A percentile compares a stretch with the other conserved stretches of the same genome.
Evolutionary conservation across 768 basidiomycete species (phyloP).

Genomic region (Podaxis carcinomalis): DNA sequence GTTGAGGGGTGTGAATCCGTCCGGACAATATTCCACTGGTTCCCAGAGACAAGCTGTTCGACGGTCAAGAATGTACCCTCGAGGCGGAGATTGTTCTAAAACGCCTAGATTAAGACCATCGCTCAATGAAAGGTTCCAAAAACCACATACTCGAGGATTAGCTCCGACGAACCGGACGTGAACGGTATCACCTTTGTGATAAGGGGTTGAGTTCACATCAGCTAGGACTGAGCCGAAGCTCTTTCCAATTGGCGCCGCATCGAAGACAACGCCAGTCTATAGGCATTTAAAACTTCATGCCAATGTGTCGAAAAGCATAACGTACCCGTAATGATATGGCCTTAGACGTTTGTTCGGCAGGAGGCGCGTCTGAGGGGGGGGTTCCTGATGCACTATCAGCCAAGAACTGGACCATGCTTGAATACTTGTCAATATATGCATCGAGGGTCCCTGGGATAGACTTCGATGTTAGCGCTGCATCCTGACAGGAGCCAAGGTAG

Average conservation of each 20-base stretch:
- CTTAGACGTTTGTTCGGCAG: slow-evolving; percentile 56
- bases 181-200: slow-evolving; percentile 56
- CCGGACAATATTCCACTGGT: slow-evolving; percentile 51
- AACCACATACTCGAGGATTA: slow-evolving; percentile 60
- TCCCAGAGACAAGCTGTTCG: slow-evolving; percentile 42
- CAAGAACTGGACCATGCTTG: slow-evolving; percentile 59
- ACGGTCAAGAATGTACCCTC: slow-evolving; percentile 71
- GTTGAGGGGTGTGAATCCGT: slow-evolving; percentile 82
- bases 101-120: not conserved
- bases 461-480: not conserved
- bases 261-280: slow-evolving; percentile 61
- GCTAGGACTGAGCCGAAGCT: slow-evolving; percentile 58
- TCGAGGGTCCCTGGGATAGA: slow-evolving; percentile 59
- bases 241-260: slow-evolving; percentile 50
- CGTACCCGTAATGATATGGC: slow-evolving; percentile 65
- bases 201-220: slow-evolving; percentile 49
- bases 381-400: slow-evolving; percentile 41
- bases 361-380: slow-evolving; percentile 60
- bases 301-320: not conserved
- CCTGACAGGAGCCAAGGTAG: not conserved
- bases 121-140: slow-evolving; percentile 6
- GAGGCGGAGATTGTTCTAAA: slow-evolving; percentile 71
- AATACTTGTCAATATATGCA: slow-evolving; percentile 75
- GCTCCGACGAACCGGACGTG: slow-evolving; percentile 67
- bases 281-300: not conserved